phyloP scores from a whole-genome alignment of 805 yeast species.

The Priceomyces carsonii region DNA sequence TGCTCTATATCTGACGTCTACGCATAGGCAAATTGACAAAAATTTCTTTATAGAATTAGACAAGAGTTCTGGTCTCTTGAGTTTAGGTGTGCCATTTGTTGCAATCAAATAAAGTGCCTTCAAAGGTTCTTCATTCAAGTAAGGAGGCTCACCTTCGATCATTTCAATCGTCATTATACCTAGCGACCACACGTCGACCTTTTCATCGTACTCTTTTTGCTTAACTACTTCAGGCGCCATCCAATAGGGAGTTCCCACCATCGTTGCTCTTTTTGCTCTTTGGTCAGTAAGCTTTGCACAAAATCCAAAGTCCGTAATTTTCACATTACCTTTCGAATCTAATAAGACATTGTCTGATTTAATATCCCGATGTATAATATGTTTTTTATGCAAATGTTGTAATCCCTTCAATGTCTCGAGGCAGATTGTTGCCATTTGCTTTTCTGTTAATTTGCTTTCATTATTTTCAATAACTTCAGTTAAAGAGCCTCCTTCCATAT shows the following conservation, averaged over 20 bases:
- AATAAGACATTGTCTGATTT: conserved; percentile 48
- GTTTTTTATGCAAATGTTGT: conserved; percentile 86
- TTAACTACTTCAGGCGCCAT: conserved; percentile 88
- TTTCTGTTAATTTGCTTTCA: conserved; percentile 66
- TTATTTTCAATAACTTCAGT: conserved; percentile 95
- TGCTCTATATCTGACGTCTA: conserved; percentile 90
- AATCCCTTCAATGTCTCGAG: conserved; percentile 88
- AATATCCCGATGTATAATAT: conserved; percentile 74
- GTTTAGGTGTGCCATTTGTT: conserved; percentile 78
- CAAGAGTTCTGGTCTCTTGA: conserved; percentile 66
- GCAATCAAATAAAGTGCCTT: conserved; percentile 76
- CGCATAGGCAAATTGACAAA: conserved; percentile 87
- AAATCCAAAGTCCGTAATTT: conserved; percentile 49
- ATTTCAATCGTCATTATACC: conserved; percentile 87
- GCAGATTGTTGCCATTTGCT: conserved; percentile 90
- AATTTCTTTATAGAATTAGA: conserved; percentile 81
- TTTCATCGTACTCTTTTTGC: conserved; percentile 78
- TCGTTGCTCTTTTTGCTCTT: conserved; percentile 72
- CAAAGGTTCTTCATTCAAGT: conserved; percentile 75
- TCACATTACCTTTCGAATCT: conserved; percentile 44
- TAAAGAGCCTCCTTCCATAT: conserved; percentile 97
- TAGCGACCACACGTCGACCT: conserved; percentile 80
- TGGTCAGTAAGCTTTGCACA: conserved; percentile 77
- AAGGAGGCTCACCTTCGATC: conserved; percentile 88
- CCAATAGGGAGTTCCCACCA: conserved; percentile 91